Base-by-base conservation (phyloP, 345 rosid genomes). In the Salix dunnii region DNA sequence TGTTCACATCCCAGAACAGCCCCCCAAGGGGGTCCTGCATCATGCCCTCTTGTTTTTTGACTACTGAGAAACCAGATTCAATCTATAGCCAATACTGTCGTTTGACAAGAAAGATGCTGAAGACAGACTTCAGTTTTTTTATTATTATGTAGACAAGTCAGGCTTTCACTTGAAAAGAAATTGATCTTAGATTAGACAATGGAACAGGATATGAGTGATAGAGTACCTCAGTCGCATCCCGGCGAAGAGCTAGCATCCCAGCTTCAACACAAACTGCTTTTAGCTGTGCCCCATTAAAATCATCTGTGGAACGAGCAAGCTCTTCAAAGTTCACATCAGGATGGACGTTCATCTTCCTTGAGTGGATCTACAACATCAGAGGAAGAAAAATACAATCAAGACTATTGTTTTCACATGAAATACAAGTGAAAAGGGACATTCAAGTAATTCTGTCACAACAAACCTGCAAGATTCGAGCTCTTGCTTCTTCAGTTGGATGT, bases 241-340 rank as follows among this genome's bases (percentile, higher is more conserved):
- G 97, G 8, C 98, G 93, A 30, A 96, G 99, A 25, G 98, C 99
- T 31, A 96, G 88, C 99, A 96, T 96, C 67, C 99, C 99, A 36
- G 99, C 99, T 82, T 96, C 99, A 25, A 94, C 98, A 77, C 99
- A 94, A 13, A 96, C 99, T 70, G 99, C 98, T 84, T 96, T 96
- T 38, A 94, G 90, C 71, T 96, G 98, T 64, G 99, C 99, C 36
- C 99, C 99, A 75, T 96, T 96, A 80, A 96, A 94, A 74, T 96
- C 99, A 77, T 94, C 99, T 0, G 99, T 96, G 2, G 99, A 94
- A 62, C 98, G 90, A 74, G 99, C 99, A 33, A 96, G 94, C 86
- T 96, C 99, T 84, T 96, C 99, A 58, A 96, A 96, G 83, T 96
- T 96, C 36, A 96, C 97, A 73, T 94, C 99, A 18, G 93, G 96